Percentiles rank a stretch among this genome's conserved stretches.
Evolutionary conservation across 371 early-diverging fungal genomes (phyloP).

Genomic region (Mortierella sp.): DNA sequence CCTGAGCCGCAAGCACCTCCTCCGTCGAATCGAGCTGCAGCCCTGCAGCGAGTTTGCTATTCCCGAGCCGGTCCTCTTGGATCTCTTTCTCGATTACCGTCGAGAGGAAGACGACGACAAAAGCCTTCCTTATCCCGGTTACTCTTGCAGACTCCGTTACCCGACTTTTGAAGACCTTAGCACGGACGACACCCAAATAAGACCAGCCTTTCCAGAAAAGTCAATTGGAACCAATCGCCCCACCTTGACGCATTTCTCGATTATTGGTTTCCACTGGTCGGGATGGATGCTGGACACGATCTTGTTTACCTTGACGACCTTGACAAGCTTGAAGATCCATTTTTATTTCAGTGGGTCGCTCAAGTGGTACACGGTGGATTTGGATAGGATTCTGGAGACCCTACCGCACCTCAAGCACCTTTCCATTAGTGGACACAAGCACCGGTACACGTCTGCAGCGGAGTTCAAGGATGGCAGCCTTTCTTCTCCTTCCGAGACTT

Average conservation of each 20-base stretch:
- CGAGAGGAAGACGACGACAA: background rate
- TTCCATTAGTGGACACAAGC: background rate
- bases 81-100: slow-evolving; percentile 17
- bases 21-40: background rate
- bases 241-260: background rate
- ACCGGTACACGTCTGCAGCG: background rate
- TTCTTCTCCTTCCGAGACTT: background rate
- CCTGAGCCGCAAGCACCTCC: background rate
- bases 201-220: background rate
- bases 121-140: background rate
- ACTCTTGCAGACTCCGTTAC: background rate
- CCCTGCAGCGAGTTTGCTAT: background rate
- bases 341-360: too few species aligned
- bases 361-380: background rate
- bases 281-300: slow-evolving; percentile 5
- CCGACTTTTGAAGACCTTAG: too few species aligned
- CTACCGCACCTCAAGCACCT: slow-evolving; percentile 3
- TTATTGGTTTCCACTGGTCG: background rate
- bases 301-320: slow-evolving; percentile 2
- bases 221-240: background rate
- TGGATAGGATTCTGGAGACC: slow-evolving; percentile 4
- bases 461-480: background rate
- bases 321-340: slow-evolving; percentile 14
- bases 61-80: background rate
- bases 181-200: background rate